Evolutionary conservation across 1,284 basidiomycete species (phyloP).

Genomic region (Tilletia indica): DNA sequence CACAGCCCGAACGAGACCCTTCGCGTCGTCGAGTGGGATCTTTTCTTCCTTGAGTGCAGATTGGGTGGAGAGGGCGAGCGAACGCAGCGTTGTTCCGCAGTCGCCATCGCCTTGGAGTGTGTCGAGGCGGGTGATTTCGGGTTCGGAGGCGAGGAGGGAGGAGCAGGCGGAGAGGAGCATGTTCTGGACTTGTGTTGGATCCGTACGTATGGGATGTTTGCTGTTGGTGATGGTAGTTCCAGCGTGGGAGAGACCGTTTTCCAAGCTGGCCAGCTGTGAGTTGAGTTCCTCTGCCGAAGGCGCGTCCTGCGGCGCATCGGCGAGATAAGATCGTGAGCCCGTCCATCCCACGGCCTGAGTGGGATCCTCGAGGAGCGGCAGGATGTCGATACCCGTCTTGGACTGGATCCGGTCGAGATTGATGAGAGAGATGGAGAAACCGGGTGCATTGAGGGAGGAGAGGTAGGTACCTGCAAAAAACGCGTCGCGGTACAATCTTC

Average conservation of each 20-base stretch:
- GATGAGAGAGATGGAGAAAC: constrained; percentile 59
- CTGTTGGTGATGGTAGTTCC: background rate
- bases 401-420: constrained; percentile 55
- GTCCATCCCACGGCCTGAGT: constrained; percentile 58
- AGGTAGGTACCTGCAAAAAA: constrained; percentile 59
- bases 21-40: constrained; percentile 26
- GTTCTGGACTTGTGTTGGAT: constrained; percentile 45
- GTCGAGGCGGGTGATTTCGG: constrained; percentile 59
- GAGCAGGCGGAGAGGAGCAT: constrained; percentile 55
- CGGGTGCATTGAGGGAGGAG: constrained; percentile 61
- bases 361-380: constrained; percentile 59
- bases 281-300: background rate
- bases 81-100: constrained; percentile 52
- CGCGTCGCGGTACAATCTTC: constrained; percentile 56
- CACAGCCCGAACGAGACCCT: constrained; percentile 26
- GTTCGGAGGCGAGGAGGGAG: constrained; percentile 57
- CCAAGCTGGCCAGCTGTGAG: background rate
- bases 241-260: background rate
- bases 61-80: constrained; percentile 29
- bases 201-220: constrained; percentile 26
- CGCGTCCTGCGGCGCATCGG: background rate
- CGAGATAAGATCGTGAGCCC: constrained; percentile 37
- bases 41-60: constrained; percentile 43
- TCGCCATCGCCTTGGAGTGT: constrained; percentile 57
- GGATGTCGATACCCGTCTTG: constrained; percentile 53